Percentiles rank a stretch among this genome's conserved stretches.
Evolutionary conservation across 1,284 basidiomycete genomes (phyloP).

Genomic region (Anthracocystis walkeri): DNA sequence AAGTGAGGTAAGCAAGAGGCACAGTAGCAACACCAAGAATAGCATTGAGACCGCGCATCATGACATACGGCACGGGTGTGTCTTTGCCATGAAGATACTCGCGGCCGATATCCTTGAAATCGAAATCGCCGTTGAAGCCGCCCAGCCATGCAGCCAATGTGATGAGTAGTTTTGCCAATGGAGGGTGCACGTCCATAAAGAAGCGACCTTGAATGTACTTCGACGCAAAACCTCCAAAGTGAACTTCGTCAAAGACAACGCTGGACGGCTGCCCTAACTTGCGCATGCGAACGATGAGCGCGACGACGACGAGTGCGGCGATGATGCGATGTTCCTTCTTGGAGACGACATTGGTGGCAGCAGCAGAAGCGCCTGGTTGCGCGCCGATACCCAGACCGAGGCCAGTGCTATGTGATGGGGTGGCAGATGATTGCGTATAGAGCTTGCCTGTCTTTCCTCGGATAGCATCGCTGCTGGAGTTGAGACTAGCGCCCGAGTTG

Average conservation of each 20-base stretch:
- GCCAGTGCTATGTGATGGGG: conserved; percentile 28
- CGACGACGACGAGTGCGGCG: conserved; percentile 37
- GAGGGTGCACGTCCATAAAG: conserved; percentile 96
- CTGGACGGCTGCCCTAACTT: conserved; percentile 64
- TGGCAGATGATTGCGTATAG: conserved; percentile 13
- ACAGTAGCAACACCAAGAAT: conserved; percentile 88
- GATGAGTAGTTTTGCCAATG: conserved; percentile 93
- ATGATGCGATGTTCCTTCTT: conserved; percentile 38
- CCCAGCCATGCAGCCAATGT: conserved; percentile 87
- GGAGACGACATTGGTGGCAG: conserved; percentile 33
- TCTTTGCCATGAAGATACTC: conserved; percentile 65
- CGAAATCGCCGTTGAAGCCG: conserved; percentile 93
- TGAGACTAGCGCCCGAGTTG: conserved; percentile 8
- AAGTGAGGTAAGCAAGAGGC: conserved; percentile 90
- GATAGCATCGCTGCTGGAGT: conserved; percentile 25
- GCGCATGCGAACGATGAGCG: conserved; percentile 57
- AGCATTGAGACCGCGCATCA: conserved; percentile 93
- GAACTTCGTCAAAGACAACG: conserved; percentile 69
- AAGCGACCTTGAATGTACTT: conserved; percentile 89
- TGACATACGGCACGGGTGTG: conserved; percentile 86
- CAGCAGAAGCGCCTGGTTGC: conserved; percentile 42
- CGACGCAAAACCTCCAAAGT: conserved; percentile 75
- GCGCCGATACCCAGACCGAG: conserved; percentile 52
- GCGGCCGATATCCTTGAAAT: conserved; percentile 92
- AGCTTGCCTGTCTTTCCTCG: conserved; percentile 37